Evolutionary conservation across 176 grass and related monocot species (phyloP), one percentile per base, ranked within the genome.

Genomic region (Poa pratensis): DNA sequence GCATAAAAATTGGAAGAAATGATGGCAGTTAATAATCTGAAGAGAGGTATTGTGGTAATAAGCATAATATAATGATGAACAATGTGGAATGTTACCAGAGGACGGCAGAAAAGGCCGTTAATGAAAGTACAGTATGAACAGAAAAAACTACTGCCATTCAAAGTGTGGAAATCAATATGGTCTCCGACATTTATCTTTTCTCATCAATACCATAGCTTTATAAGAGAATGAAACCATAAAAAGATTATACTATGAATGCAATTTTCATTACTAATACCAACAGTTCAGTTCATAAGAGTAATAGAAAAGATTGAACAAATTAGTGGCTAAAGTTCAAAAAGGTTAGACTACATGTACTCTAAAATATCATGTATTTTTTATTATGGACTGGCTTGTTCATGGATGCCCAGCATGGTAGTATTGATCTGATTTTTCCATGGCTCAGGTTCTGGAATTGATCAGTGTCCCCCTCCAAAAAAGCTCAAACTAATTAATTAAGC

Each of bases 1-100:
- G 40, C 86, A 90, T 86, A 24, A 89, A 37, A 88, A 86, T 63
- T 63, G 80, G 80, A 88, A 85, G n/a, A 88, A 50, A 83, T 48
- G 66, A 45, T 68, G 71, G 64, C 61, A 80, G 48, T 83, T 92
- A 85, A 83, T 81, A 88, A 82, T 78, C 72, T 78, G 65, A 79
- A 84, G 75, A 87, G 78, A 54, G 32, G 69, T 84, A 53, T 32
- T 22, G 14, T 22, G 24, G 40, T 72, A 62, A 70, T 51, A 72
- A 49, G 51, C 64, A 69, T 51, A 81, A 50, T 54, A 75, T 6
- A 66, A 49, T 28, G 62, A 85, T 43, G 61, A 80, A 85, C 34
- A 32, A 75, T 57, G 39, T 37, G 26, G 53, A 65, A 68, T 39
- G 50, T 13, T 54, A 73, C 45, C 32, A 48, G 37, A 77, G n/a